These are phyloP conservation scores for Malassezia equina DNA, from an alignment of 1,284 basidiomycete species.

Conservation along the genomic window DNA sequence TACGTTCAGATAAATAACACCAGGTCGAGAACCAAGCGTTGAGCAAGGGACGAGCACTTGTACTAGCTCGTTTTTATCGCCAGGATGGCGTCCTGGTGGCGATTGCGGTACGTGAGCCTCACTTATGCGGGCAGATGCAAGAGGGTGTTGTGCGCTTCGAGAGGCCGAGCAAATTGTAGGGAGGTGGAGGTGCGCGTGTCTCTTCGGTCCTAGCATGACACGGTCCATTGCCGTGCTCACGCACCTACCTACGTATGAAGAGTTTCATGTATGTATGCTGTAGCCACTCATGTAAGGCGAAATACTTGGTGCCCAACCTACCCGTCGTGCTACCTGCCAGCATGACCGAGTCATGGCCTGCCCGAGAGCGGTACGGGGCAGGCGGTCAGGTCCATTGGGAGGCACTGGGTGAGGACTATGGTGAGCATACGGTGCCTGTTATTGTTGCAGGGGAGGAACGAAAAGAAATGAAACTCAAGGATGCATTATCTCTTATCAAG, in stretches of 20 bases:
- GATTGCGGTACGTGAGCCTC: constrained; percentile 18
- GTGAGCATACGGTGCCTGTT: constrained; percentile 22
- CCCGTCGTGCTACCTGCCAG: constrained; percentile 25
- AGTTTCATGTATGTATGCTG: constrained; percentile 19
- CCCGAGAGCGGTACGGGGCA: not conserved
- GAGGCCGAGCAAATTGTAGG: not conserved
- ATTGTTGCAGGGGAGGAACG: constrained; percentile 10
- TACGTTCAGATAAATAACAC: constrained; percentile 12
- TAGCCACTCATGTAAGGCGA: not conserved
- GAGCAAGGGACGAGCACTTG: constrained; percentile 37
- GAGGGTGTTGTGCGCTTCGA: constrained; percentile 15
- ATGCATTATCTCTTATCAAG: constrained; percentile 20
- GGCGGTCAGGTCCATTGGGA: constrained; percentile 17
- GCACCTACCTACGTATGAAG: constrained; percentile 20
- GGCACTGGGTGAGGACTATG: constrained; percentile 15
- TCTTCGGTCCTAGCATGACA: not conserved
- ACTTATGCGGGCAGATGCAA: constrained; percentile 5
- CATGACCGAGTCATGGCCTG: constrained; percentile 18
- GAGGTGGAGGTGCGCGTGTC: not conserved
- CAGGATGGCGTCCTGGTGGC: constrained; percentile 40
- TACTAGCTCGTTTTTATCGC: constrained; percentile 35
- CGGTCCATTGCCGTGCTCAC: constrained; percentile 8
- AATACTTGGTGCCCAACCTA: constrained; percentile 21
- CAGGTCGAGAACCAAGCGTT: constrained; percentile 44
- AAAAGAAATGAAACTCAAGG: constrained; percentile 18